phyloP scores from a whole-genome alignment of 495 filamentous ascomycete species.

The Stereocaulon alpinum region DNA sequence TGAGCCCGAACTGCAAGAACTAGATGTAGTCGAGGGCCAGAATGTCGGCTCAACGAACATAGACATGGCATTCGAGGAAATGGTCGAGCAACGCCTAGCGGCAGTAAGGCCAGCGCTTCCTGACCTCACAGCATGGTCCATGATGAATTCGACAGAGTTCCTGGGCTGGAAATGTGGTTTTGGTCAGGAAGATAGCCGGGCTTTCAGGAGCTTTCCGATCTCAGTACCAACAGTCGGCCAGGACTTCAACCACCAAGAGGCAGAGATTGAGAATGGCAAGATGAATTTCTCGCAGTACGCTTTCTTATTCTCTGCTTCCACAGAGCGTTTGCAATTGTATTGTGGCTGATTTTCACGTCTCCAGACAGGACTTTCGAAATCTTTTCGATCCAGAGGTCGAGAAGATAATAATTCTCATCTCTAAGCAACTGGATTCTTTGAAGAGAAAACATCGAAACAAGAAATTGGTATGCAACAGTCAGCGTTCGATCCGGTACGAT shows the following conservation, averaged over 20 bases:
- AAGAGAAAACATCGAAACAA: background rate
- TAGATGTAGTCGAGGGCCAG: constrained; percentile 29
- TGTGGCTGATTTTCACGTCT: background rate
- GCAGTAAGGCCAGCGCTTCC: background rate
- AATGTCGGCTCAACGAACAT: constrained; percentile 10
- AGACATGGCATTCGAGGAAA: background rate
- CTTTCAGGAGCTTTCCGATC: constrained; percentile 10
- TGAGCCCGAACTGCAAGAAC: constrained; percentile 28
- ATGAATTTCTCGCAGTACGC: constrained; percentile 27
- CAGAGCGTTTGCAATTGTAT: background rate
- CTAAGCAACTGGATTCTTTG: background rate
- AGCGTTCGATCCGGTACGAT: background rate
- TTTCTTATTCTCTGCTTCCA: background rate
- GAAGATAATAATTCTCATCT: background rate
- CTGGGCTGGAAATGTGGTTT: constrained; percentile 28
- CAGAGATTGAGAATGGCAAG: constrained; percentile 28
- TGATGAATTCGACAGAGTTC: constrained; percentile 21
- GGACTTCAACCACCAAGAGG: constrained; percentile 22
- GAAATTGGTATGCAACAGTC: background rate
- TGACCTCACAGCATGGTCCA: constrained; percentile 19
- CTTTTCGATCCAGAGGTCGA: background rate
- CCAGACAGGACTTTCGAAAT: constrained; percentile 26
- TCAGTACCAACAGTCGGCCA: constrained; percentile 26
- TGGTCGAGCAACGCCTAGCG: constrained; percentile 3
- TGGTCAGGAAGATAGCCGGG: constrained; percentile 26